phyloP scores from a whole-genome alignment of 352 stramenopile genomes.

The Phytophthora niederhauseri region DNA sequence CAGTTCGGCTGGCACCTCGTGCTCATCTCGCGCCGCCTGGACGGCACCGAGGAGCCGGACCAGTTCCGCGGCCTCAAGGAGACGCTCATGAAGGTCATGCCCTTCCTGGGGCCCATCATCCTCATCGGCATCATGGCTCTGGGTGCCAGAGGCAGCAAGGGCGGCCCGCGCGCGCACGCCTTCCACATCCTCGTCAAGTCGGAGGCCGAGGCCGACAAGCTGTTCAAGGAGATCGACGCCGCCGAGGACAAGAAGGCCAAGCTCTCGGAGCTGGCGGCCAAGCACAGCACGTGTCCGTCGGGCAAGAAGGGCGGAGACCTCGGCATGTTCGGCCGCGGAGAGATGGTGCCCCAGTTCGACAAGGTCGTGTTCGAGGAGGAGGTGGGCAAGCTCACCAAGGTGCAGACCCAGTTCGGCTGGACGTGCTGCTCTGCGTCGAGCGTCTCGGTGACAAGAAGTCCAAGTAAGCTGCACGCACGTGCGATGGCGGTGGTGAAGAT shows the following conservation, averaged over 20 bases:
- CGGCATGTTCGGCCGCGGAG: slow-evolving; percentile 65
- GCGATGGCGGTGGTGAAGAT: too few species aligned
- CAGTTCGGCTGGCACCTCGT: slow-evolving; percentile 79
- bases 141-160: slow-evolving; percentile 33
- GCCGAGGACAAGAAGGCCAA: slow-evolving; percentile 58
- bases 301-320: slow-evolving; percentile 68
- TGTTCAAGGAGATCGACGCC: slow-evolving; percentile 62
- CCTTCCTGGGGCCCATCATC: slow-evolving; percentile 57
- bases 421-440: slow-evolving; percentile 75
- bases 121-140: slow-evolving; percentile 59
- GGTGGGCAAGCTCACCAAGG: slow-evolving; percentile 61
- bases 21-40: slow-evolving; percentile 58
- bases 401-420: slow-evolving; percentile 80
- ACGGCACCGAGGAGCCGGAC: slow-evolving; percentile 47
- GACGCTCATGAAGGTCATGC: slow-evolving; percentile 46
- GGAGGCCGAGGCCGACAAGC: slow-evolving; percentile 54
- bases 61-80: slow-evolving; percentile 44
- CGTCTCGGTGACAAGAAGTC: slow-evolving; percentile 56
- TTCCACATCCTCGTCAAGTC: slow-evolving; percentile 71
- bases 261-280: slow-evolving; percentile 57
- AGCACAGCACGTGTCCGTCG: slow-evolving; percentile 63
- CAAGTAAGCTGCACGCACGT: slow-evolving; percentile 21
- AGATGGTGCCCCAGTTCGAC: slow-evolving; percentile 84
- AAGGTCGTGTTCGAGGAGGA: slow-evolving; percentile 65
- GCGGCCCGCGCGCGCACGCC: slow-evolving; percentile 48